phyloP scores from a whole-genome alignment of 768 basidiomycete species.

The Russula virescens region DNA sequence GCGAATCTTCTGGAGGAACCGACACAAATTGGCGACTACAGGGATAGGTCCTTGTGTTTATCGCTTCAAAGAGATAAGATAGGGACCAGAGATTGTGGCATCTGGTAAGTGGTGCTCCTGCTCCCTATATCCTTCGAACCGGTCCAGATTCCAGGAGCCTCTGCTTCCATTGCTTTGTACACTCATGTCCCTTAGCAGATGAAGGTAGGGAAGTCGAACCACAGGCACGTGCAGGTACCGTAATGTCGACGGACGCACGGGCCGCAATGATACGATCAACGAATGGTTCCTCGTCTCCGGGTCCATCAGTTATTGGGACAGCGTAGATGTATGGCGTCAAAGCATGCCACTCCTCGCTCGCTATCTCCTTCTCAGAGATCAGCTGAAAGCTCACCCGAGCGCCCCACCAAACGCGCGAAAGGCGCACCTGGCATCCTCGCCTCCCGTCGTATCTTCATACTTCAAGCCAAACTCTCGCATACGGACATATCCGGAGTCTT shows the following conservation, averaged over 20 bases:
- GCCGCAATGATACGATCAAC: neutral
- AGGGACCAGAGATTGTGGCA: too few species aligned
- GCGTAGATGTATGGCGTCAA: conserved; percentile 4
- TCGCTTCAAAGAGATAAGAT: too few species aligned
- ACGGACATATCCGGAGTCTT: conserved; percentile 29
- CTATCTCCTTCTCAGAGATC: neutral
- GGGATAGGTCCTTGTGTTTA: too few species aligned
- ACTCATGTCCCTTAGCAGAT: too few species aligned
- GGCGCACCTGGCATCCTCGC: conserved; percentile 13
- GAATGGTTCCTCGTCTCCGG: neutral
- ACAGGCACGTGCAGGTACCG: too few species aligned
- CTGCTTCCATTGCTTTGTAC: too few species aligned
- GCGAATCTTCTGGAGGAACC: too few species aligned
- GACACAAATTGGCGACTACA: too few species aligned
- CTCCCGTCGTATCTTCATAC: conserved; percentile 12
- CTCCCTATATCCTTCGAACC: too few species aligned
- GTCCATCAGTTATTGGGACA: neutral
- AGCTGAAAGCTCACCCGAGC: neutral
- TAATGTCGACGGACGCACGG: neutral
- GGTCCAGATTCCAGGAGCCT: too few species aligned
- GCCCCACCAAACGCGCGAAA: conserved; percentile 1
- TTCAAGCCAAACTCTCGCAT: conserved; percentile 29
- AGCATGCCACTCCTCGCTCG: conserved; percentile 6
- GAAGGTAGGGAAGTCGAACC: too few species aligned
- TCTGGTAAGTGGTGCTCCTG: too few species aligned